Conservation (phyloP, 306 rosid species). For the Urtica urens region DNA sequence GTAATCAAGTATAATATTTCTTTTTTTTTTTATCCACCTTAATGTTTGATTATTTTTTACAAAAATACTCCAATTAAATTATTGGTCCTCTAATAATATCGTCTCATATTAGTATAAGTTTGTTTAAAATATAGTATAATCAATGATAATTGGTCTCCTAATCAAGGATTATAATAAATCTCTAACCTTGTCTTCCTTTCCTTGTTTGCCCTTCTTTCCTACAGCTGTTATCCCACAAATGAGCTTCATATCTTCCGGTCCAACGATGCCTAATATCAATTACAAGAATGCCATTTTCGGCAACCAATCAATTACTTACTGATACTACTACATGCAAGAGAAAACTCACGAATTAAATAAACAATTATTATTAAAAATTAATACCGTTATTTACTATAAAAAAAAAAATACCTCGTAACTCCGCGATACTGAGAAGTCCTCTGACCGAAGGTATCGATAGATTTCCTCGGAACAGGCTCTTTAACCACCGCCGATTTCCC, state of each 20-base stretch:
- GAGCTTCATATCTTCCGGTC: conserved; percentile 99
- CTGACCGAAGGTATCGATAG: conserved; percentile 92
- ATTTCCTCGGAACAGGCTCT: conserved; percentile 80
- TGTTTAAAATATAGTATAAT: too few relatives aligned
- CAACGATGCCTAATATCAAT: conserved; percentile 75
- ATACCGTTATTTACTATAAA: background rate
- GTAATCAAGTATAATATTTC: too few relatives aligned
- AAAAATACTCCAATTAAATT: too few relatives aligned
- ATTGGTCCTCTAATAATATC: too few relatives aligned
- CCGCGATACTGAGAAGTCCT: conserved; percentile 97
- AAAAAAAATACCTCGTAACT: conserved; percentile 60
- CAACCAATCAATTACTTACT: too few relatives aligned
- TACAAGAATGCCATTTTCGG: too few relatives aligned
- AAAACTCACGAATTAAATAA: background rate
- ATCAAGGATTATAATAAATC: background rate
- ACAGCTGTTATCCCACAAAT: conserved; percentile 98
- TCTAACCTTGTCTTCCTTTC: conserved; percentile 97
- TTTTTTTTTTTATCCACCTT: too few relatives aligned
- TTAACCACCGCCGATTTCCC: conserved; percentile 39
- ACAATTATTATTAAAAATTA: background rate
- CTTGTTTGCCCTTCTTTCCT: conserved; percentile 99
- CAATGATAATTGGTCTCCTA: too few relatives aligned
- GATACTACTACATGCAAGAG: too few relatives aligned
- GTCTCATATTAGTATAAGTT: too few relatives aligned
- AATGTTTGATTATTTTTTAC: too few relatives aligned